Base-by-base conservation (phyloP, 306 rosid species). In the Delonix regia region DNA sequence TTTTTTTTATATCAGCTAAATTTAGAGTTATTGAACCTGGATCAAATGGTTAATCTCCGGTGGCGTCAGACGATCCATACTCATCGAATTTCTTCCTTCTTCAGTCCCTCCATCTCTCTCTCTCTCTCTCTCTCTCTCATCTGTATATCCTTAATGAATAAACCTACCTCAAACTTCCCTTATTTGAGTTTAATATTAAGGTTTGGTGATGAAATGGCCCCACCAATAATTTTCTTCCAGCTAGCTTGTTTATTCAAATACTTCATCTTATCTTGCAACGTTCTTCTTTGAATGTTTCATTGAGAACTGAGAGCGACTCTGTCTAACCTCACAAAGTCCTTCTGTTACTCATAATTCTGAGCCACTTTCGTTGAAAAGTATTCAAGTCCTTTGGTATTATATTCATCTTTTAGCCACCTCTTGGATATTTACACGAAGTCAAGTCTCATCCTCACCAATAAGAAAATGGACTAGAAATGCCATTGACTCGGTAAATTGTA, bases 401-500 rank as follows among this genome's bases (percentile, higher is more conserved):
- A n/a, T n/a, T n/a, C n/a, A n/a, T n/a, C n/a, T n/a, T n/a, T n/a
- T n/a, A n/a, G n/a, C n/a, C n/a, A n/a, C n/a, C n/a, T n/a, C n/a
- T n/a, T n/a, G n/a, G n/a, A n/a, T n/a, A n/a, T n/a, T n/a, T n/a
- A n/a, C n/a, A n/a, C n/a, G 19, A 15, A 28, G 42, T 36, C 45
- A 74, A 61, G n/a, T n/a, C n/a, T n/a, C n/a, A n/a, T n/a, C n/a
- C n/a, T n/a, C n/a, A 27, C 48, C 24, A 8, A 14, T 67, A 66
- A 80, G 42, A 78, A 79, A 56, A 28, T 41, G 41, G 1, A 67
- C 42, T 61, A 74, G 21, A 69, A 62, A 39, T 27, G 70, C 6
- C 69, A 22, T 76, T 80, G 83, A 80, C 89, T 80, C 25, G 45
- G 85, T 83, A 76, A 76, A 68, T 19, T 62, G 65, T 66, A 68